phyloP scores from a whole-genome alignment of 2,329 filamentous ascomycete species.

The Clonostachys chloroleuca region DNA sequence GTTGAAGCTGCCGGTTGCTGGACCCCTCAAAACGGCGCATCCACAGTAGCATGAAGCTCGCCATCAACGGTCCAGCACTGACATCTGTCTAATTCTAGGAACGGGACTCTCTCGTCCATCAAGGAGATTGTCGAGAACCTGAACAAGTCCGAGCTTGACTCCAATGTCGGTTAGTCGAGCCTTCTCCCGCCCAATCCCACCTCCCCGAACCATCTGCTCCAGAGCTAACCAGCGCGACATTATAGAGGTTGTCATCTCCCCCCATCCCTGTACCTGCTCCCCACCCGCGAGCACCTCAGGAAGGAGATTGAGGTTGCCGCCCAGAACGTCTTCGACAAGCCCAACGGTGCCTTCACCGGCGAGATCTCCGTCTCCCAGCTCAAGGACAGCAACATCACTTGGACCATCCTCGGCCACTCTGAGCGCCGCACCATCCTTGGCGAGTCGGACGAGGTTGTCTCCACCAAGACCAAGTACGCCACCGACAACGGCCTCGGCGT shows the following conservation, averaged over 20 bases:
- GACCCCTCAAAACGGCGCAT: neutral
- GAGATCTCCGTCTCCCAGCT: slow-evolving; percentile 93
- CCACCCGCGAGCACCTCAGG: slow-evolving; percentile 75
- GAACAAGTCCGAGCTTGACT: slow-evolving; percentile 78
- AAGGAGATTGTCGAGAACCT: slow-evolving; percentile 86
- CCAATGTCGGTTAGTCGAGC: slow-evolving; percentile 60
- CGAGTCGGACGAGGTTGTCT: slow-evolving; percentile 82
- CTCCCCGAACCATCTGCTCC: neutral
- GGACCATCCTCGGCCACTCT: slow-evolving; percentile 90
- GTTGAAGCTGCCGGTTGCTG: neutral
- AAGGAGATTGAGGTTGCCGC: slow-evolving; percentile 79
- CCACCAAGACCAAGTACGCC: slow-evolving; percentile 91
- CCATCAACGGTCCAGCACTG: neutral
- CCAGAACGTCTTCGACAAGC: slow-evolving; percentile 97
- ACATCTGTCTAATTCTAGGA: slow-evolving; percentile 53
- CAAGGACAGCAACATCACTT: slow-evolving; percentile 81
- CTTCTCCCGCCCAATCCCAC: neutral
- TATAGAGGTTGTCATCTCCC: slow-evolving; percentile 93
- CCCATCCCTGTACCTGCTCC: slow-evolving; percentile 83
- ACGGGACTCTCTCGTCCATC: slow-evolving; percentile 86
- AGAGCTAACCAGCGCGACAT: slow-evolving; percentile 4
- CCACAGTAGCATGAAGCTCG: neutral
- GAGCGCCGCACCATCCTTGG: slow-evolving; percentile 88
- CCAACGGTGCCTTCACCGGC: slow-evolving; percentile 93
- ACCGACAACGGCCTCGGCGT: slow-evolving; percentile 82